Evolutionary conservation across 345 rosid species (phyloP).

Genomic region (Ceriops tagal): DNA sequence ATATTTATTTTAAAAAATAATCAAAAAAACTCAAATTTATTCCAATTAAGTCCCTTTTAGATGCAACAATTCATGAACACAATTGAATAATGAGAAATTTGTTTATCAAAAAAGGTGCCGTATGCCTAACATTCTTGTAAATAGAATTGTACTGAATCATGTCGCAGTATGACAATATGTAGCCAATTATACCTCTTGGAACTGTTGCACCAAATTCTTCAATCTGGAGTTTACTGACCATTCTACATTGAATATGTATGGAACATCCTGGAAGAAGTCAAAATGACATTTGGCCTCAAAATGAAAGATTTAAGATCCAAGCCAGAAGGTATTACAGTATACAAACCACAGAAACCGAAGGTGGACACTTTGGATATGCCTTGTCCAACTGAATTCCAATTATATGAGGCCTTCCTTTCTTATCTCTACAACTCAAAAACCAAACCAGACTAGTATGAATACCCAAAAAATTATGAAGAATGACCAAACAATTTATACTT

Average conservation of each 20-base stretch:
- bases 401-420: slow-evolving; percentile 50
- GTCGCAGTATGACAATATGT: not conserved
- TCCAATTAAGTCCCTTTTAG: not conserved
- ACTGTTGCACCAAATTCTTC: slow-evolving; percentile 54
- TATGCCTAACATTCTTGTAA: not conserved
- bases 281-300: slow-evolving; percentile 9
- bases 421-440: slow-evolving; percentile 43
- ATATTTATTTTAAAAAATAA: not conserved
- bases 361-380: slow-evolving; percentile 54
- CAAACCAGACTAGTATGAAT: not conserved
- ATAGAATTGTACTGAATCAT: not conserved
- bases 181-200: slow-evolving; percentile 41
- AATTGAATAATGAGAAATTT: slow-evolving; percentile 8
- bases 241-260: slow-evolving; percentile 48
- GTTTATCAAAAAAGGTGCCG: too few species aligned
- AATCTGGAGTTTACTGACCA: slow-evolving; percentile 60
- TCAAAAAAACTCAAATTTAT: too few species aligned
- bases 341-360: slow-evolving; percentile 72
- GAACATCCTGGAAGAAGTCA: slow-evolving; percentile 51
- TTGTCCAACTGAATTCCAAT: slow-evolving; percentile 54
- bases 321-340: slow-evolving; percentile 3
- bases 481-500: too few species aligned
- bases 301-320: not conserved
- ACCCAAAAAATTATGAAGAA: too few species aligned
- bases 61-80: not conserved